Conservation (phyloP, 2,329 filamentous ascomycete genomes). For the Fusarium marasasianum region DNA sequence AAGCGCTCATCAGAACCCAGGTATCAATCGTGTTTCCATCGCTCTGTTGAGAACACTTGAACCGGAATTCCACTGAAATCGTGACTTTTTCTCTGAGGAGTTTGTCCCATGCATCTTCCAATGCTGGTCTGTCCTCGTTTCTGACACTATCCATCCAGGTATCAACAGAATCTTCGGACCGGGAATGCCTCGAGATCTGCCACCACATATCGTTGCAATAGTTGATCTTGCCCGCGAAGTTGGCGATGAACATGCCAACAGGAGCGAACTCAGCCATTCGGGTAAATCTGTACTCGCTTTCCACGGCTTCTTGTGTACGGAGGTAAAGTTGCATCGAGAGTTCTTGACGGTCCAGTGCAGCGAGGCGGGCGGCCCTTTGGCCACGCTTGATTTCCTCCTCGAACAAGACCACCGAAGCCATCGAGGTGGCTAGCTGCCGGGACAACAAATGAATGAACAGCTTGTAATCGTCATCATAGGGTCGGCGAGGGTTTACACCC, state of each 20-base stretch:
- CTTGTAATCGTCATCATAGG: slow-evolving; percentile 82
- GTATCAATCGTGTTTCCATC: slow-evolving; percentile 71
- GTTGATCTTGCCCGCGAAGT: slow-evolving; percentile 73
- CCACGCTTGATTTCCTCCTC: slow-evolving; percentile 84
- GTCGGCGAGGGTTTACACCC: slow-evolving; percentile 80
- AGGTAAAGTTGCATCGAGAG: slow-evolving; percentile 79
- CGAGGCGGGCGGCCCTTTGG: slow-evolving; percentile 76
- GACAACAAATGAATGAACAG: slow-evolving; percentile 80
- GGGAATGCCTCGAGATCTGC: slow-evolving; percentile 74
- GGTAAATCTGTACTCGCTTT: slow-evolving; percentile 81
- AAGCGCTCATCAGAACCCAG: slow-evolving; percentile 81
- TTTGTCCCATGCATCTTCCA: slow-evolving; percentile 70
- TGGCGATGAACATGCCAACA: slow-evolving; percentile 87
- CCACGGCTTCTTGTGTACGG: slow-evolving; percentile 68
- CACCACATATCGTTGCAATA: slow-evolving; percentile 86
- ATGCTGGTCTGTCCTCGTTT: slow-evolving; percentile 68
- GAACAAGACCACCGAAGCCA: slow-evolving; percentile 83
- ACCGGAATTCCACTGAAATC: slow-evolving; percentile 78
- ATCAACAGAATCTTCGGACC: slow-evolving; percentile 65
- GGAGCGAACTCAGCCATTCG: slow-evolving; percentile 87
- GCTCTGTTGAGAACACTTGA: slow-evolving; percentile 73
- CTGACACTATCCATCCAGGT: slow-evolving; percentile 79
- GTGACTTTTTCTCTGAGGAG: slow-evolving; percentile 69
- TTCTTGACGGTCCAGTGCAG: slow-evolving; percentile 79
- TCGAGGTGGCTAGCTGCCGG: slow-evolving; percentile 79